Evolutionary conservation across 768 basidiomycete genomes (phyloP).

Genomic region (Rhodosporidiobolus odoratus): DNA sequence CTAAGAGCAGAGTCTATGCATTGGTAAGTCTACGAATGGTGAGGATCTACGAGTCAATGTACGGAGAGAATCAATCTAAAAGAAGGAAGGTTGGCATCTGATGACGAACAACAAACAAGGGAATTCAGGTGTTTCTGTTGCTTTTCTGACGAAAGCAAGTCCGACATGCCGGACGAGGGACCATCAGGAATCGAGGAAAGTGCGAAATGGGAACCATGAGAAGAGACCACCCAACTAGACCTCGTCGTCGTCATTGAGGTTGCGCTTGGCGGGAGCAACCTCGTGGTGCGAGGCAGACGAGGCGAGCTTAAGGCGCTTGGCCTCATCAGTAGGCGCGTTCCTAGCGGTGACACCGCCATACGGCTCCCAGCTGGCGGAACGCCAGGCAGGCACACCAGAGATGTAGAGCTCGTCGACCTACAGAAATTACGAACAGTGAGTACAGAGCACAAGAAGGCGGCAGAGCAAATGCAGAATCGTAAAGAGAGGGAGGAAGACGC

Average conservation of each 20-base stretch:
- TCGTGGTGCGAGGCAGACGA: constrained; percentile 22
- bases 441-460: background rate
- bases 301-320: constrained; percentile 32
- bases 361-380: constrained; percentile 15
- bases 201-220: no score
- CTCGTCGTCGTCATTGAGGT: constrained; percentile 24
- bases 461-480: background rate
- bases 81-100: no score
- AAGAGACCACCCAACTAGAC: no score
- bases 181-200: no score
- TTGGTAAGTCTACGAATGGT: no score
- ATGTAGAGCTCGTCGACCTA: constrained; percentile 38
- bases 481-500: background rate
- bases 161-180: no score
- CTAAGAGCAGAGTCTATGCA: no score
- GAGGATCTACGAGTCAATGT: no score
- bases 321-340: constrained; percentile 23
- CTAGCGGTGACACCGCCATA: constrained; percentile 14
- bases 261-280: constrained; percentile 15
- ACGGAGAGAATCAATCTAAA: no score
- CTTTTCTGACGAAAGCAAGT: no score
- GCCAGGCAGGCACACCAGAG: constrained; percentile 25
- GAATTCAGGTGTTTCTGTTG: no score
- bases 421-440: constrained; percentile 13
- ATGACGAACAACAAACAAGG: no score